phyloP scores from a whole-genome alignment of 2,329 filamentous ascomycete species.

The Boeremia lycopersici region DNA sequence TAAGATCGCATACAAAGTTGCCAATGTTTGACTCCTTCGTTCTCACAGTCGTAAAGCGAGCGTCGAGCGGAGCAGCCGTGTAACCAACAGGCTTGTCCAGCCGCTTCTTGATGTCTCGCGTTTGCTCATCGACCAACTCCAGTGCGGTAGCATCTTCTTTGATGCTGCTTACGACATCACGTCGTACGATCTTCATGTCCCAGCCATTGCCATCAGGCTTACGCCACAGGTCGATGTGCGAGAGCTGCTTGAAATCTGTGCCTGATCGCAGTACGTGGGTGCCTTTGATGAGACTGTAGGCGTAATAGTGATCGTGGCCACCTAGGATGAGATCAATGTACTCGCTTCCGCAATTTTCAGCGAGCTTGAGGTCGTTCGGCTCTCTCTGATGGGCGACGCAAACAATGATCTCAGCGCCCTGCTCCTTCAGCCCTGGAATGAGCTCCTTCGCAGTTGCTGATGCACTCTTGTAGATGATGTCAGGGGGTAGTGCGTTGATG shows the following conservation, averaged over 20 bases:
- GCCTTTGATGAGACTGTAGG: conserved; percentile 75
- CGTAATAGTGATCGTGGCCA: conserved; percentile 90
- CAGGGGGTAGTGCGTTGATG: conserved; percentile 82
- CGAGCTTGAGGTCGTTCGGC: conserved; percentile 87
- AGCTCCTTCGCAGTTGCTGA: conserved; percentile 76
- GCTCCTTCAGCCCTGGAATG: conserved; percentile 71
- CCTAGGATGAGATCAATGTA: conserved; percentile 85
- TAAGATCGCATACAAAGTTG: conserved; percentile 91
- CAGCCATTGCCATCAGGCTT: conserved; percentile 63
- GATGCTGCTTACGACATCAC: conserved; percentile 74
- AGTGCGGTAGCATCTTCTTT: conserved; percentile 66
- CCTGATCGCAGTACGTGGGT: conserved; percentile 86
- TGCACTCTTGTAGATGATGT: conserved; percentile 81
- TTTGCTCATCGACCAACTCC: conserved; percentile 70
- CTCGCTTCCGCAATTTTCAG: conserved; percentile 70
- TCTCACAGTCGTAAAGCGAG: conserved; percentile 82
- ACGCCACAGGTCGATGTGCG: conserved; percentile 79
- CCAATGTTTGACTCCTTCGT: conserved; percentile 80
- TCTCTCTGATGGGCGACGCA: conserved; percentile 86
- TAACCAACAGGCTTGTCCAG: conserved; percentile 81
- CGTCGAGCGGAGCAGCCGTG: conserved; percentile 81
- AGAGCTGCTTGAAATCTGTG: conserved; percentile 90
- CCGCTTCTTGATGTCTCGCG: conserved; percentile 74
- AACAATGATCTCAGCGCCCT: conserved; percentile 83
- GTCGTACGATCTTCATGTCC: conserved; percentile 78